A percentile compares a stretch with the other conserved stretches of the same genome.
Evolutionary conservation across 495 filamentous ascomycete species (phyloP).

Genomic region (Rhypophila decipiens): DNA sequence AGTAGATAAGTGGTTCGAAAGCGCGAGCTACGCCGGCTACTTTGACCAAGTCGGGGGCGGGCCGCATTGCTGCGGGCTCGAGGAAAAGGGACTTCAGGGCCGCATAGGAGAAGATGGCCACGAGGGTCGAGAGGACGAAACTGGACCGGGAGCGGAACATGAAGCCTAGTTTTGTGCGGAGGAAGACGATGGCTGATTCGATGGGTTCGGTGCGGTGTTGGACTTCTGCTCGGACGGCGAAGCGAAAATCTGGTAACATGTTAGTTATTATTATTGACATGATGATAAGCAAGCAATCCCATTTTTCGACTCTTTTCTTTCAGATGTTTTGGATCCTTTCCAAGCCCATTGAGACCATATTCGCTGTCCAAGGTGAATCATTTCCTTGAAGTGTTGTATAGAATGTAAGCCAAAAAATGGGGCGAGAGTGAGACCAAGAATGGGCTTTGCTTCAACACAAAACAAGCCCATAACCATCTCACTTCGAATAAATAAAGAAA

Average conservation of each 20-base stretch:
- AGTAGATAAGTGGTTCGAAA: slow-evolving; percentile 87
- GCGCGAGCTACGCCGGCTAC: slow-evolving; percentile 79
- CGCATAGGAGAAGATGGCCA: slow-evolving; percentile 52
- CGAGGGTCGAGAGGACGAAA: slow-evolving; percentile 48
- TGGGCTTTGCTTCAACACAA: too few relatives aligned
- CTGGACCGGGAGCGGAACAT: slow-evolving; percentile 61
- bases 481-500: too few relatives aligned
- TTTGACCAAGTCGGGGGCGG: slow-evolving; percentile 83
- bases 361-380: too few relatives aligned
- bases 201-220: slow-evolving; percentile 81
- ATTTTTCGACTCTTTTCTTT: too few relatives aligned
- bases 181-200: slow-evolving; percentile 60
- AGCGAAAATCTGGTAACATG: slow-evolving; percentile 64
- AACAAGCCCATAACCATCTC: too few relatives aligned
- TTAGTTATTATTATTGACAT: slow-evolving; percentile 30
- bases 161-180: slow-evolving; percentile 49
- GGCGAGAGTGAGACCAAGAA: too few relatives aligned
- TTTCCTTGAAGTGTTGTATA: too few relatives aligned
- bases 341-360: too few relatives aligned
- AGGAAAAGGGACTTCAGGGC: slow-evolving; percentile 59
- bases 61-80: slow-evolving; percentile 56
- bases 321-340: too few relatives aligned
- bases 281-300: too few relatives aligned
- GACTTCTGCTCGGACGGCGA: slow-evolving; percentile 77
- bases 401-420: too few relatives aligned